A percentile compares a stretch with the other conserved stretches of the same genome.
Evolutionary conservation across 2,329 filamentous ascomycete genomes (phyloP).

Genomic region (Arthroderma uncinatum): DNA sequence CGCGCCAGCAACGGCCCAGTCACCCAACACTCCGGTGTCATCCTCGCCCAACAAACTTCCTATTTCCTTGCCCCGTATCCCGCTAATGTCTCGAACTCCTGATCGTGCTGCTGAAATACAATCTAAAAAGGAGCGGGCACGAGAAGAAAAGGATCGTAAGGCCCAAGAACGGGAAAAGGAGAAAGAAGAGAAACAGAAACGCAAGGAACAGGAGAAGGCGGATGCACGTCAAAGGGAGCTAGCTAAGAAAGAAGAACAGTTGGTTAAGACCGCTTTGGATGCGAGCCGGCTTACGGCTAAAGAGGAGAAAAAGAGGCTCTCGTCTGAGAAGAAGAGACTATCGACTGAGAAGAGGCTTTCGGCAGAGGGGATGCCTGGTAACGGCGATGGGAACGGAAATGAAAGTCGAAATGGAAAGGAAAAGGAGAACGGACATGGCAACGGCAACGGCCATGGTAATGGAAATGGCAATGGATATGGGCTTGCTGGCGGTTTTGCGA

Average conservation of each 20-base stretch:
- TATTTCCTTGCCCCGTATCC: slow-evolving; percentile 23
- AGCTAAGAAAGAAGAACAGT: slow-evolving; percentile 50
- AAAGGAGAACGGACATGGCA: not conserved
- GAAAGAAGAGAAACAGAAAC: slow-evolving; percentile 44
- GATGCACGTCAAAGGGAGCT: slow-evolving; percentile 41
- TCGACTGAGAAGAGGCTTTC: slow-evolving; percentile 1
- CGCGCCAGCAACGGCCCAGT: slow-evolving; percentile 12
- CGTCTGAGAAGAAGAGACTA: slow-evolving; percentile 9
- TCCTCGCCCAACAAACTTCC: not conserved
- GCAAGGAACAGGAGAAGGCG: slow-evolving; percentile 38
- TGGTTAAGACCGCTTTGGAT: slow-evolving; percentile 52
- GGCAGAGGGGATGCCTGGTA: not conserved
- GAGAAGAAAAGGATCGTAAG: slow-evolving; percentile 49
- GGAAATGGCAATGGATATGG: slow-evolving; percentile 25
- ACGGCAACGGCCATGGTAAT: slow-evolving; percentile 13
- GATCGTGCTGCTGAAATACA: slow-evolving; percentile 38
- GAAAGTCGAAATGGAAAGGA: not conserved
- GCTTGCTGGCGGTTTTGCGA: slow-evolving; percentile 20
- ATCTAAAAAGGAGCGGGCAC: slow-evolving; percentile 55
- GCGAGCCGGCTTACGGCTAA: slow-evolving; percentile 52
- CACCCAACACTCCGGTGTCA: slow-evolving; percentile 14
- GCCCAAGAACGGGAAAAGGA: slow-evolving; percentile 38
- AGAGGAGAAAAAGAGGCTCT: slow-evolving; percentile 39
- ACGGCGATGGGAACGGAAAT: not conserved
- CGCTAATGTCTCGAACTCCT: slow-evolving; percentile 36